Percentiles rank a stretch among this genome's conserved stretches.
Evolutionary conservation across 139 green algal genomes (phyloP).

Genomic region (Picocystis salinarum): DNA sequence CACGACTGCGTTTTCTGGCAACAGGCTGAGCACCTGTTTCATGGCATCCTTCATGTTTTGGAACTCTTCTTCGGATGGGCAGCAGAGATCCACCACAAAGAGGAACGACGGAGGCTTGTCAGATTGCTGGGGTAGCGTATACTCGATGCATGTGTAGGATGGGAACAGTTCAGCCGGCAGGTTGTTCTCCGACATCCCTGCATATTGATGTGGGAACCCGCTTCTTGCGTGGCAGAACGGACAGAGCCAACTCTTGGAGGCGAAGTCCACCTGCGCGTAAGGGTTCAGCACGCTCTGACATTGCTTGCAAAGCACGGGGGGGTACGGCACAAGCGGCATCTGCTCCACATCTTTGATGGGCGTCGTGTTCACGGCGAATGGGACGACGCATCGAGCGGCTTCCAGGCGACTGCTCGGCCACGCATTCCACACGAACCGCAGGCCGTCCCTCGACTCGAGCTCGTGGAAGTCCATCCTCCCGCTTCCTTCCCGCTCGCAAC

Average conservation of each 20-base stretch:
- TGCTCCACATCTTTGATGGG: conserved; percentile 7
- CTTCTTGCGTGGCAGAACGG: conserved; percentile 21
- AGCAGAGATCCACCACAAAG: conserved; percentile 31
- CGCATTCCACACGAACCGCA: conserved; percentile 17
- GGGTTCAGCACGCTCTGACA: conserved; percentile 34
- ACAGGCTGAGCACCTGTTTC: conserved; percentile 11
- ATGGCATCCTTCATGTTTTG: conserved; percentile 16
- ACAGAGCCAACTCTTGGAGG: conserved; percentile 28
- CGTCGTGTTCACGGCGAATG: conserved; percentile 14
- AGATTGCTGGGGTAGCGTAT: conserved; percentile 10
- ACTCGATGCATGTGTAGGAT: conserved; percentile 25
- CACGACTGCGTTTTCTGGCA: conserved; percentile 29
- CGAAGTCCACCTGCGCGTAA: conserved; percentile 32
- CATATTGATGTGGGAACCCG: conserved; percentile 28
- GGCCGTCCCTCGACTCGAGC: conserved; percentile 10
- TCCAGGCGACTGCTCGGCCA: conserved; percentile 8
- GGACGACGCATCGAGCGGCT: conserved; percentile 9
- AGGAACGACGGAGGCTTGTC: conserved; percentile 19
- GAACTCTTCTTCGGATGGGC: conserved; percentile 16
- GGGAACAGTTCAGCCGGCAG: conserved; percentile 41
- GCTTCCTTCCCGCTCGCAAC: no score
- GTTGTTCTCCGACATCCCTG: conserved; percentile 22
- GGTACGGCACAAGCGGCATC: conserved; percentile 18
- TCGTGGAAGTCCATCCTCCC: no score
- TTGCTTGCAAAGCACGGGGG: conserved; percentile 21